Percentiles rank a stretch among this genome's conserved stretches.
These are phyloP conservation scores for Phylloporus arenicola DNA, from an alignment of 768 basidiomycete species.

Conservation along the genomic window DNA sequence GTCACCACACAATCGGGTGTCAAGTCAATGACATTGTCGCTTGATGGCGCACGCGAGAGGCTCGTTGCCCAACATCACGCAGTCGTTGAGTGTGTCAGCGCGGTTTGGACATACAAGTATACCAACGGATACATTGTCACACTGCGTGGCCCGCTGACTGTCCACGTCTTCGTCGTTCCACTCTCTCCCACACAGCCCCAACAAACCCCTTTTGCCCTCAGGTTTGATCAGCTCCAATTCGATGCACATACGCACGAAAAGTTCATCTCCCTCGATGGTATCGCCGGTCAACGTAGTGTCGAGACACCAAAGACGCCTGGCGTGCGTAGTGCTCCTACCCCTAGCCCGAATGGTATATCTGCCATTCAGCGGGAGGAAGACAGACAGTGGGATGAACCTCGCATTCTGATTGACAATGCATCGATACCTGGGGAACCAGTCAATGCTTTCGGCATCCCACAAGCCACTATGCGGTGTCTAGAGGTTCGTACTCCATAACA, in stretches of 20 bases:
- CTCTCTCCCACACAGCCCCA: constrained; percentile 16
- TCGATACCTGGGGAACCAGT: constrained; percentile 79
- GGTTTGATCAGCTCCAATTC: constrained; percentile 70
- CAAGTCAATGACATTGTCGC: constrained; percentile 71
- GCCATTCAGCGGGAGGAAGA: constrained; percentile 42
- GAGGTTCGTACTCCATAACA: constrained; percentile 45
- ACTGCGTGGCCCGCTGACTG: constrained; percentile 68
- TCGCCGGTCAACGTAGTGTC: constrained; percentile 44
- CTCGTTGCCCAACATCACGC: constrained; percentile 40
- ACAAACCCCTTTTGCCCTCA: constrained; percentile 36
- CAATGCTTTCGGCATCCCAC: constrained; percentile 84
- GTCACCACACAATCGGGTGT: constrained; percentile 83
- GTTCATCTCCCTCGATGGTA: constrained; percentile 60
- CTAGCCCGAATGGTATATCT: constrained; percentile 28
- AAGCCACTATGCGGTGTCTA: constrained; percentile 84
- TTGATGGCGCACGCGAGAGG: constrained; percentile 75
- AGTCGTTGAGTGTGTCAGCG: constrained; percentile 65
- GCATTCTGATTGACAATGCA: constrained; percentile 53
- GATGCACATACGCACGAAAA: constrained; percentile 72
- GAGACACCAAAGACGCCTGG: constrained; percentile 40
- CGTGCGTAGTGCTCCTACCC: constrained; percentile 30
- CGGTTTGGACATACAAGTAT: constrained; percentile 81
- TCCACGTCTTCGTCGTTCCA: constrained; percentile 45
- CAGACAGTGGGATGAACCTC: constrained; percentile 62
- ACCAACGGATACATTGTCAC: constrained; percentile 74